phyloP scores from a whole-genome alignment of 768 basidiomycete species.

The Gymnopilus dilepis region DNA sequence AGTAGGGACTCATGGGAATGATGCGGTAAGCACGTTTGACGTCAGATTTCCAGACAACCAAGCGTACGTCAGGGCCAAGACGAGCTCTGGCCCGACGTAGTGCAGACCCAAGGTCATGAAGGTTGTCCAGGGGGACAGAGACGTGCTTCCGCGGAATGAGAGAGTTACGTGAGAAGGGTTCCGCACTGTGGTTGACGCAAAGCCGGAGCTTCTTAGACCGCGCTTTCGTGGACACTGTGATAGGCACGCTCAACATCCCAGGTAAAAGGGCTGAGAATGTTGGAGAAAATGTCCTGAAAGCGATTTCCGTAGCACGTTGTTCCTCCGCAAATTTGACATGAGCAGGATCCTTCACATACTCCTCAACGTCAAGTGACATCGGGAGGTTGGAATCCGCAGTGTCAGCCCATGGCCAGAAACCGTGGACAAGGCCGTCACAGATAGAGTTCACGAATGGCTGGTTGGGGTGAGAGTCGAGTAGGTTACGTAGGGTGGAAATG shows the following conservation, averaged over 20 bases:
- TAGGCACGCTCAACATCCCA: slow-evolving; percentile 18
- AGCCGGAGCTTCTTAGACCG: slow-evolving; percentile 35
- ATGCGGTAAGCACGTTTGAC: slow-evolving; percentile 38
- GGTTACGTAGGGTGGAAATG: neutral
- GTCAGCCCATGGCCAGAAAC: slow-evolving; percentile 18
- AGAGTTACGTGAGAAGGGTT: slow-evolving; percentile 29
- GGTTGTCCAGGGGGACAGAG: slow-evolving; percentile 23
- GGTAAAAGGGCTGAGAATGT: slow-evolving; percentile 8
- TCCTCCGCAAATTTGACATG: neutral
- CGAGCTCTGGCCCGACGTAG: neutral
- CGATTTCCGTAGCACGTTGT: slow-evolving; percentile 4
- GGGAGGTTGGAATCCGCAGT: neutral
- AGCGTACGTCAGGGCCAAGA: neutral
- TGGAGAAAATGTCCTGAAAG: neutral
- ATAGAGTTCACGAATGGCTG: slow-evolving; percentile 12
- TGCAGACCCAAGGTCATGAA: slow-evolving; percentile 13
- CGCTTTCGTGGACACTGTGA: slow-evolving; percentile 37
- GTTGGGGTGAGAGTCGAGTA: slow-evolving; percentile 8
- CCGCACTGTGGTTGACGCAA: slow-evolving; percentile 39
- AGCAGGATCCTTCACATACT: neutral
- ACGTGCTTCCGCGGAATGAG: slow-evolving; percentile 22
- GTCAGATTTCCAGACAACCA: slow-evolving; percentile 40
- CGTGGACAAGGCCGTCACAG: neutral
- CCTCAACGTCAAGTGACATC: too few relatives aligned
- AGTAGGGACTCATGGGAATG: slow-evolving; percentile 39